These are phyloP conservation scores for Cyclocybe aegerita DNA, from an alignment of 768 basidiomycete species.

Conservation along the genomic window DNA sequence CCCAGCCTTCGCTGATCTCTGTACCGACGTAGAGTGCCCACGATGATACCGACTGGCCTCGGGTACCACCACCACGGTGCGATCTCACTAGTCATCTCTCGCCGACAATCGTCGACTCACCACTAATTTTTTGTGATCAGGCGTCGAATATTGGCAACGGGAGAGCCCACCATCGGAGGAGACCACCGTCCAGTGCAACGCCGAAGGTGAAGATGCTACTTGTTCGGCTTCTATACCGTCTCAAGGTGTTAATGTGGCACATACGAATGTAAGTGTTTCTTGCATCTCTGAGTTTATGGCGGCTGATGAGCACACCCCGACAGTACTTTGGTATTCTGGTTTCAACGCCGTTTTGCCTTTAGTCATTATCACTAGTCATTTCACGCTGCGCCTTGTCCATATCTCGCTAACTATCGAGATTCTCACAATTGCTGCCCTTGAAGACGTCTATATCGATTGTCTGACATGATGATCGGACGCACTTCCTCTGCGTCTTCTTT, in stretches of 20 bases:
- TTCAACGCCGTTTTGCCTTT: slow-evolving; percentile 37
- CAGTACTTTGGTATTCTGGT: slow-evolving; percentile 40
- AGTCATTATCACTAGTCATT: no score
- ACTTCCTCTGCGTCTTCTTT: no score
- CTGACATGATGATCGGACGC: no score
- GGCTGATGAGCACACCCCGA: neutral
- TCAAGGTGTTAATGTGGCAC: slow-evolving; percentile 43
- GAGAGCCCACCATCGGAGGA: slow-evolving; percentile 38
- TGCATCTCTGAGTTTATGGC: neutral
- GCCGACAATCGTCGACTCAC: no score
- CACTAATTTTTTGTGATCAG: slow-evolving; percentile 19
- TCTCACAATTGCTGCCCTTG: no score
- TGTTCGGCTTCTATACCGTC: slow-evolving; percentile 50
- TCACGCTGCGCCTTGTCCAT: no score
- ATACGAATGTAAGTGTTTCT: slow-evolving; percentile 37
- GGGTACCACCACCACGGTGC: slow-evolving; percentile 57
- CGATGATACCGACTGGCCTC: slow-evolving; percentile 43
- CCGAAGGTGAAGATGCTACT: slow-evolving; percentile 46
- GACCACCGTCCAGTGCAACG: slow-evolving; percentile 41
- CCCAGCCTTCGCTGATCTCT: neutral
- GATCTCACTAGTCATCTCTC: neutral
- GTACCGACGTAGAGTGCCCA: slow-evolving; percentile 40
- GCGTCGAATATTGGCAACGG: slow-evolving; percentile 52
- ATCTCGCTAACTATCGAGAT: no score
- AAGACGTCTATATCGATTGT: no score